phyloP scores from a whole-genome alignment of 2,329 filamentous ascomycete genomes.

The Pestalotiopsis sp. region DNA sequence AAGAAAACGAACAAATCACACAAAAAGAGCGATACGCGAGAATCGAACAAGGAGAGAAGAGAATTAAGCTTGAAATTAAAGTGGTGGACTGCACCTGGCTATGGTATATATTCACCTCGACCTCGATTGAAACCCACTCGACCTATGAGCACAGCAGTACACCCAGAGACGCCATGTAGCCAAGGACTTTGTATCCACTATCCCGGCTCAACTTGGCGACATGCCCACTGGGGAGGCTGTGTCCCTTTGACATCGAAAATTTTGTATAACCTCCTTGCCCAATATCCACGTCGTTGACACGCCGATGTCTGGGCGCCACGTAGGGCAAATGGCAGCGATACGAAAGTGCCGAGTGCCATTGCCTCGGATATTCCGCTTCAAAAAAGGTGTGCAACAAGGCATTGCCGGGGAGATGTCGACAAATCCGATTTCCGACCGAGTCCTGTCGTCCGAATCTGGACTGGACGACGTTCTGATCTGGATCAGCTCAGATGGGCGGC shows the following conservation, averaged over 20 bases:
- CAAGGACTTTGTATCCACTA: background rate
- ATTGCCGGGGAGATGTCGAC: no score
- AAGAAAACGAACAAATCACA: background rate
- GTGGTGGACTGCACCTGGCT: background rate
- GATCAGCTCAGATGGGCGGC: background rate
- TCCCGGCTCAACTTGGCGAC: background rate
- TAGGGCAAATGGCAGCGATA: background rate
- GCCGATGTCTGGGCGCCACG: background rate
- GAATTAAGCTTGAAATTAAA: constrained; percentile 11
- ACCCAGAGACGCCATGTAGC: background rate
- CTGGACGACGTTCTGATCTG: background rate
- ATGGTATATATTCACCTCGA: background rate
- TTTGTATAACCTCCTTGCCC: background rate
- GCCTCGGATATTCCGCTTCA: background rate
- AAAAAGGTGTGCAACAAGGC: no score
- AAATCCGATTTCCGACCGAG: background rate
- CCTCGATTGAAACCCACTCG: background rate
- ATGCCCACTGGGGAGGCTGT: background rate
- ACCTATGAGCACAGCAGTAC: background rate
- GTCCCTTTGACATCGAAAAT: background rate
- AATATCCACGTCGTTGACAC: background rate
- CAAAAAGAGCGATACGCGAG: background rate
- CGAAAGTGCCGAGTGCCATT: background rate
- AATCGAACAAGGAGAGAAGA: background rate
- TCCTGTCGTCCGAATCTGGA: background rate